Evolutionary conservation across 331 rosid genomes (phyloP), one percentile per base, ranked within the genome.

Genomic region (Telfairia occidentalis): DNA sequence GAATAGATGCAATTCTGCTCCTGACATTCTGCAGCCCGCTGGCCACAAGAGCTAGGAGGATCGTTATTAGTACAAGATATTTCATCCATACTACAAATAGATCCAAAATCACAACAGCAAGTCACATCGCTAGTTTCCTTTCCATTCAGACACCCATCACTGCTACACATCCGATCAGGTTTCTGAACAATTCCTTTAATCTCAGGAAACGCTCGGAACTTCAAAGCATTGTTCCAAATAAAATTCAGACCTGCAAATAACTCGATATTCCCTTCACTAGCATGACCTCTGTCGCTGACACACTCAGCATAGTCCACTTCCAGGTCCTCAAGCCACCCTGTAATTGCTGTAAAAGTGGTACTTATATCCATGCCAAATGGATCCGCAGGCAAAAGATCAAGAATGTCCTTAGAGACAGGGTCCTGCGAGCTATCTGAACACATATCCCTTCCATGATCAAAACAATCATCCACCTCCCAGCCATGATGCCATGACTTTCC

Each of bases 331-430:
- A 93, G 89, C 98, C 96, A 93, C 26, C 96, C 92, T 0, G 97
- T 87, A 71, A 94, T 79, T 40, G 98, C 96, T 0, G 81, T 82
- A 65, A 86, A 78, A 21, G 90, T 86, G 63, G 88, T 82, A 58
- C 81, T 82, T 18, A 86, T 86, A 74, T 86, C 87, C 90, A 87
- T 87, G 16, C 93, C 96, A 75, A 94, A 94, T 8, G 98, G 98
- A 84, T 94, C 98, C 4, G 92, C 86, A 34, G 98, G 98, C 89
- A 94, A 81, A 71, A 84, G 87, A 82, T 94, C 97, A 74, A 94
- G 77, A 82, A 94, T 85, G 83, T 94, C 96, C 70, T 82, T 83
- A 0, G 96, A 83, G 49, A 83, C 92, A 1, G 89, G 69, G 23
- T 89, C 98, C 79, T 91, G 94, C 1, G 85, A 69, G 63, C 80